phyloP scores from a whole-genome alignment of 2,329 filamentous ascomycete genomes.

The Drechslerella stenobrocha region DNA sequence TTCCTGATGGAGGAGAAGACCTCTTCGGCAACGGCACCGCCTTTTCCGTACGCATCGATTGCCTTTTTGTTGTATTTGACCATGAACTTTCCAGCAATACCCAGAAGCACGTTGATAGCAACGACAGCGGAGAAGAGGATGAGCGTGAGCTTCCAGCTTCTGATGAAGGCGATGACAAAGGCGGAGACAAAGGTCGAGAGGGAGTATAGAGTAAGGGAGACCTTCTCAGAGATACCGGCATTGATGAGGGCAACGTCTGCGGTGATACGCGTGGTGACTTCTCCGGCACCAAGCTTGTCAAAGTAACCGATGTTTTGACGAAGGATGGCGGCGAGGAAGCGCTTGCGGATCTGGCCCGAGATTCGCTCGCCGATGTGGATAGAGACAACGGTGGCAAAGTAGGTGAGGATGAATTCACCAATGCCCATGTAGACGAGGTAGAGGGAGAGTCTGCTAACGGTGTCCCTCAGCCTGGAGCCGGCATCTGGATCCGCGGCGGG shows the following conservation, averaged over 20 bases:
- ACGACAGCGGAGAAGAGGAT: conserved; percentile 82
- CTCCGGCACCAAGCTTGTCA: conserved; percentile 87
- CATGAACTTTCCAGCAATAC: conserved; percentile 71
- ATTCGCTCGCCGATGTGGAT: conserved; percentile 84
- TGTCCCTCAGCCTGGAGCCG: conserved; percentile 23
- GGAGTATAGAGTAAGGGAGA: conserved; percentile 74
- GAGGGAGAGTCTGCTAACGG: conserved; percentile 58
- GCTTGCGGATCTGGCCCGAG: conserved; percentile 74
- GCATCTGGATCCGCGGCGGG: conserved; percentile 16
- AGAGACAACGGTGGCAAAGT: conserved; percentile 81
- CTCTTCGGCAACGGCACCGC: conserved; percentile 88
- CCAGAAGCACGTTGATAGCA: conserved; percentile 77
- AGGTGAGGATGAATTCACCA: conserved; percentile 75
- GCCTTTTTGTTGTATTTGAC: conserved; percentile 78
- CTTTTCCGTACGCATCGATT: conserved; percentile 76
- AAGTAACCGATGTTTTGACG: conserved; percentile 90
- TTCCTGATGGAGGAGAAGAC: conserved; percentile 92
- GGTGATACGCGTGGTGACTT: conserved; percentile 92
- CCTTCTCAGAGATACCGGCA: conserved; percentile 89
- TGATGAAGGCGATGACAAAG: conserved; percentile 86
- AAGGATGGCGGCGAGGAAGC: conserved; percentile 82
- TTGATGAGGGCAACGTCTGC: conserved; percentile 92
- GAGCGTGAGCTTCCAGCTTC: conserved; percentile 89
- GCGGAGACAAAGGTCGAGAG: conserved; percentile 82
- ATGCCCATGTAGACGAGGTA: conserved; percentile 87